Evolutionary conservation across 2,329 filamentous ascomycete genomes (phyloP), one percentile per base, ranked within the genome.

Genomic region (Orbilia brochopaga): DNA sequence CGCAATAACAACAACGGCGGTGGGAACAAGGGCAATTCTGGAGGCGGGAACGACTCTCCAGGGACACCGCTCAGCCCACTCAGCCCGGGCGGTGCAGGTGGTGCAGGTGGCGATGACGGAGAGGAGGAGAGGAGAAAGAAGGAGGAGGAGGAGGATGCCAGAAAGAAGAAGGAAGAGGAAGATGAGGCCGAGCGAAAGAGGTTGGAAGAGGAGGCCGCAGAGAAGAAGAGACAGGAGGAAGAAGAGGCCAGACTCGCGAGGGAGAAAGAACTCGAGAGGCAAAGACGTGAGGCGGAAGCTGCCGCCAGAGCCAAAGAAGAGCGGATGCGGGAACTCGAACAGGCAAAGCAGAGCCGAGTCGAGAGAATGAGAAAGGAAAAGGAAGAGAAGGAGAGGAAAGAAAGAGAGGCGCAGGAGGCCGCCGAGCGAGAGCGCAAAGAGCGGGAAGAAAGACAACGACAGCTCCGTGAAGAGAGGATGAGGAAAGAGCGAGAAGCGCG

Each of bases 31-130:
- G 50, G 42, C 8, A 63, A 70, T 15, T 50, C 58, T 5, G 59
- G 54, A 32, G 57, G 57, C 10, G 27, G 67, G 17, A 61, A 53
- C n/a, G 60, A 72, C 23, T 15, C 51, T n/a, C 60, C 60, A 8
- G 55, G 60, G 55, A 65, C 67, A 23, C 67, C 67, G 0, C 50
- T 65, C 23, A 70, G 66, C 17, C 66, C 66, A 2, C 60, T 40
- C 15, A 65, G 60, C 35, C 60, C 67, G 37, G 67, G 67, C 7
- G 67, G 60, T 10, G 63, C 48, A 1, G 17, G 42, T 53, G 67
- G 50, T 7, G 46, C n/a, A 2, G 46, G 58, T 42, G 64, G 52
- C n/a, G 60, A 72, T 30, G 67, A 61, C 17, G 67, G 56, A 11
- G 67, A 53, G 3, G 67, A 72, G 10, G 51, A 72, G 40, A 44